Conservation (phyloP, 352 stramenopile species). For the Globisporangium parvum region DNA sequence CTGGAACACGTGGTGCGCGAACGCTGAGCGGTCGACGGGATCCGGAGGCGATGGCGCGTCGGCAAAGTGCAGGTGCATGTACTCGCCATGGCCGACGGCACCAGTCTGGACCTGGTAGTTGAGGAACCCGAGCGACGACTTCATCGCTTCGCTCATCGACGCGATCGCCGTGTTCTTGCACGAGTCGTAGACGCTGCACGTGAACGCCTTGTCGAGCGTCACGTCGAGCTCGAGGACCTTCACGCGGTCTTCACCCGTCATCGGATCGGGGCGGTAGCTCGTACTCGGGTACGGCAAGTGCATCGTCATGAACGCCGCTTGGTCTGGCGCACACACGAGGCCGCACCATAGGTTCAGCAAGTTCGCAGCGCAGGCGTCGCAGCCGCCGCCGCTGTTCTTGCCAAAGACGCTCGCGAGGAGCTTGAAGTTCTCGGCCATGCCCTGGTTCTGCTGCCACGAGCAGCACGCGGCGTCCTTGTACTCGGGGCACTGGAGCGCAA, state of each 20-base stretch:
- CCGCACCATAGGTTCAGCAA: conserved; percentile 86
- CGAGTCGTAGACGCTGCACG: conserved; percentile 75
- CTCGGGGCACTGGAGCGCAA: conserved; percentile 79
- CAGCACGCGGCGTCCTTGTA: conserved; percentile 77
- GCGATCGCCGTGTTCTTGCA: conserved; percentile 84
- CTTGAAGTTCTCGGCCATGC: conserved; percentile 84
- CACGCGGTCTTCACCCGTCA: conserved; percentile 66
- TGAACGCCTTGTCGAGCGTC: conserved; percentile 60
- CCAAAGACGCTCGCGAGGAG: conserved; percentile 65
- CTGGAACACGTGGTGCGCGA: conserved; percentile 51
- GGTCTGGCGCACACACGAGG: conserved; percentile 71
- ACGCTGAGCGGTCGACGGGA: conserved; percentile 15
- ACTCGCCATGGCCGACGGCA: conserved; percentile 84
- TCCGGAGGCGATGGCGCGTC: not conserved
- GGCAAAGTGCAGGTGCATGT: conserved; percentile 73
- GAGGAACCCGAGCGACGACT: conserved; percentile 81
- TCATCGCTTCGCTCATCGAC: conserved; percentile 63
- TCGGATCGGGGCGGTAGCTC: conserved; percentile 63
- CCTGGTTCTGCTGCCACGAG: conserved; percentile 89
- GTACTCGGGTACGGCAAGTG: conserved; percentile 55
- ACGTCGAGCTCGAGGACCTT: conserved; percentile 81
- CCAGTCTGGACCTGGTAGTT: conserved; percentile 89
- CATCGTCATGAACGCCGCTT: conserved; percentile 74
- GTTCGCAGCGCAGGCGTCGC: conserved; percentile 77
- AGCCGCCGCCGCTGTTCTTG: conserved; percentile 60